Conservation (phyloP, 2,329 filamentous ascomycete genomes). For the Ophiostoma piceae region DNA sequence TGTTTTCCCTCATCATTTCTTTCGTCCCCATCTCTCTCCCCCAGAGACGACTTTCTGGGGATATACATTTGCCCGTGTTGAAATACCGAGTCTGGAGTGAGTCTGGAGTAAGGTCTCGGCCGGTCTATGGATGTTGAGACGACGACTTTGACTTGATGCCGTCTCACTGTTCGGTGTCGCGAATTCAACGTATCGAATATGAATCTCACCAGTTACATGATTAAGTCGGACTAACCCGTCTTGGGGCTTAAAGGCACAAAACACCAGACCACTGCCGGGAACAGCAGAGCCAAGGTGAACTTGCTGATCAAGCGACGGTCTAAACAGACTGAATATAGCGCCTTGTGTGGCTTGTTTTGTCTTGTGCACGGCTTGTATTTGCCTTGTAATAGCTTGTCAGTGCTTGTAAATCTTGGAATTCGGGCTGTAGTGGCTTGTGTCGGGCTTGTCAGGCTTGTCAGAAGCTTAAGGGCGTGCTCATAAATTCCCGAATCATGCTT, state of each 20-base stretch:
- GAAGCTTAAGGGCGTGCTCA: neutral
- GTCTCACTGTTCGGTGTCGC: neutral
- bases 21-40: neutral
- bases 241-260: neutral
- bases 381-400: neutral
- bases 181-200: neutral
- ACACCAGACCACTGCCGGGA: neutral
- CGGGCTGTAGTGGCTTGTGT: neutral
- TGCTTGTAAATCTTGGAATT: neutral
- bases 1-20: neutral
- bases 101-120: constrained; percentile 10
- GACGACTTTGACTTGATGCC: neutral
- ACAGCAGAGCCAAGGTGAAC: neutral
- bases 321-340: neutral
- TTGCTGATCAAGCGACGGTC: neutral
- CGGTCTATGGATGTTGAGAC: neutral
- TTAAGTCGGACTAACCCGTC: neutral
- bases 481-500: neutral
- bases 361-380: neutral
- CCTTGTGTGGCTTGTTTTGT: no score
- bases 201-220: neutral
- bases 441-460: neutral
- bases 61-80: neutral
- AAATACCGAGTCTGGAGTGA: neutral
- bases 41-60: neutral